Percentiles rank a stretch among this genome's conserved stretches.
These are phyloP conservation scores for Sarcocystis neurona DNA, from an alignment of 169 alveolate species.

Conservation along the genomic window DNA sequence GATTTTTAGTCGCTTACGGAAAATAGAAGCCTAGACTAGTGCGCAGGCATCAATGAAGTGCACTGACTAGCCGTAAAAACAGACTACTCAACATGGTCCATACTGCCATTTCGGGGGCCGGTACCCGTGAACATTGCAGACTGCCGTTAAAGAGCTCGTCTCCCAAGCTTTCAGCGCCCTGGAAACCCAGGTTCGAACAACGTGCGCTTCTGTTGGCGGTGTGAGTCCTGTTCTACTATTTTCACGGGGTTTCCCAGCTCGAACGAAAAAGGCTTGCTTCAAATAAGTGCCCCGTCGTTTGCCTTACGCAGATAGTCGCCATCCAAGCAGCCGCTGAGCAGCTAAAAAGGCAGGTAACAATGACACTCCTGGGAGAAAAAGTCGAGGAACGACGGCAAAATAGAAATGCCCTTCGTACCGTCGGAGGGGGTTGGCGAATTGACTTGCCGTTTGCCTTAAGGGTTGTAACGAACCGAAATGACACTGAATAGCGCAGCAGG, in stretches of 20 bases:
- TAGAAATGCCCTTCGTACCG: not conserved
- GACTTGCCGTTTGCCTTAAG: not conserved
- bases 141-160: not conserved
- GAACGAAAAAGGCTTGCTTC: not conserved
- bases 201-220: not conserved
- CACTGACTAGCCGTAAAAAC: not conserved
- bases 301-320: not conserved
- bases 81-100: not conserved
- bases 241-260: not conserved
- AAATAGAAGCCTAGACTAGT: not conserved
- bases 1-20: not conserved
- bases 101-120: not conserved
- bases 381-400: not conserved
- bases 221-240: not conserved
- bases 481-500: not conserved
- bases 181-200: not conserved
- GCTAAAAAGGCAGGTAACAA: not conserved
- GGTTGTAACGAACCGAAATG: not conserved
- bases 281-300: not conserved
- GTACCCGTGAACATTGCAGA: not conserved
- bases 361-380: not conserved
- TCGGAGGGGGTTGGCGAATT: not conserved
- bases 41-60: not conserved
- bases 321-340: not conserved
- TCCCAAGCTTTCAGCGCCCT: not conserved